These are phyloP conservation scores for Tetrastigma voinierianum DNA, from an alignment of 164 flowering plant genomes.

Conservation along the genomic window DNA sequence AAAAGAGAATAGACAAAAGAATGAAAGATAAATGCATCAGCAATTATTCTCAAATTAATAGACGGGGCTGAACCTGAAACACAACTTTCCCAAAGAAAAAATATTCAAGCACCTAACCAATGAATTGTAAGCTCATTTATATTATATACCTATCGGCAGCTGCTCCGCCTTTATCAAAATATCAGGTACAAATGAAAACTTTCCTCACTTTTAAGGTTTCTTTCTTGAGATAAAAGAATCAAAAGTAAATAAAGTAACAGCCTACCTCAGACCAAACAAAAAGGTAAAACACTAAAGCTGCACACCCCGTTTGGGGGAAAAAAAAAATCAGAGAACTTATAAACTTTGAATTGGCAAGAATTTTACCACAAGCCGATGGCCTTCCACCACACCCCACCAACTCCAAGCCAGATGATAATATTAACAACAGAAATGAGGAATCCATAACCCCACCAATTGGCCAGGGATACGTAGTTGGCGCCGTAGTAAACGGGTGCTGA, in stretches of 20 bases:
- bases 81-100: neutral
- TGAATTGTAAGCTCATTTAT: too few species aligned
- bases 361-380: constrained; percentile 73
- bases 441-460: constrained; percentile 90
- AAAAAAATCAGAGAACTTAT: neutral
- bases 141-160: constrained; percentile 3
- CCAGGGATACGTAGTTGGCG: constrained; percentile 82
- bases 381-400: constrained; percentile 95
- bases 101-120: neutral
- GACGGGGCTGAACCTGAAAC: too few species aligned
- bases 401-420: constrained; percentile 83
- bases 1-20: too few species aligned
- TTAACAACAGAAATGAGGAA: constrained; percentile 81
- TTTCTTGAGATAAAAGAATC: constrained; percentile 8
- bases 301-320: neutral
- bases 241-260: constrained; percentile 1
- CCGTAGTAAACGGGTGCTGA: constrained; percentile 97
- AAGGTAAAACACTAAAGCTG: neutral
- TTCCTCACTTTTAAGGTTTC: constrained; percentile 2
- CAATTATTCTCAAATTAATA: too few species aligned
- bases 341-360: constrained; percentile 1
- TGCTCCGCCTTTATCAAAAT: constrained; percentile 11
- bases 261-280: constrained; percentile 7
- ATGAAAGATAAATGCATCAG: too few species aligned
- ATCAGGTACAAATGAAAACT: constrained; percentile 10